Evolutionary conservation across 768 basidiomycete species (phyloP).

Genomic region (Pulveroboletus sp.): DNA sequence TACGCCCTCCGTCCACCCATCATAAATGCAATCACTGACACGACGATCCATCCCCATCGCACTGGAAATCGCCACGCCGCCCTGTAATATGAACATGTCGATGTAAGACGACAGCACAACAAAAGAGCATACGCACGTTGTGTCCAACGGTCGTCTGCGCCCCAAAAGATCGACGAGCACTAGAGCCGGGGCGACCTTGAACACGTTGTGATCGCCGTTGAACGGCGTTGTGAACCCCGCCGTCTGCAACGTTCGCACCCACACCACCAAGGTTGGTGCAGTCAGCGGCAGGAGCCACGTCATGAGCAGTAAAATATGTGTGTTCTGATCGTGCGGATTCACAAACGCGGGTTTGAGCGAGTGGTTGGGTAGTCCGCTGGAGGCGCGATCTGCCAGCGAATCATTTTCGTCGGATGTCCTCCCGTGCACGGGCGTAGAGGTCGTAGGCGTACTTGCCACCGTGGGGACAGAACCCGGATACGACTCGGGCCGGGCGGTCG

Average conservation of each 20-base stretch:
- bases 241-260: constrained; percentile 81
- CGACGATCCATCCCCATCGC: constrained; percentile 50
- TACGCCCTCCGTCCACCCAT: constrained; percentile 66
- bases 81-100: constrained; percentile 9
- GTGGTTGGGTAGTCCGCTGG: neutral
- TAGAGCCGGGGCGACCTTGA: constrained; percentile 61
- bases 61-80: constrained; percentile 21
- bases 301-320: constrained; percentile 69
- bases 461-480: constrained; percentile 26
- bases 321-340: constrained; percentile 45
- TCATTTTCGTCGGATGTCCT: constrained; percentile 11
- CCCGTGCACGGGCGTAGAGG: constrained; percentile 21
- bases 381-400: neutral
- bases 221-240: constrained; percentile 79
- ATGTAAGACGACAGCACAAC: neutral
- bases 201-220: constrained; percentile 72
- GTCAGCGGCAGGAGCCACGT: constrained; percentile 76
- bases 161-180: constrained; percentile 59
- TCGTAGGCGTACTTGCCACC: constrained; percentile 21
- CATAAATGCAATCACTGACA: constrained; percentile 56
- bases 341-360: constrained; percentile 4
- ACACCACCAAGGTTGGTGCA: constrained; percentile 78
- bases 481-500: constrained; percentile 11
- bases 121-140: constrained; percentile 33
- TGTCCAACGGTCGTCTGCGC: constrained; percentile 44